phyloP scores from a whole-genome alignment of 164 flowering plant species.

The Vitis rupestris region DNA sequence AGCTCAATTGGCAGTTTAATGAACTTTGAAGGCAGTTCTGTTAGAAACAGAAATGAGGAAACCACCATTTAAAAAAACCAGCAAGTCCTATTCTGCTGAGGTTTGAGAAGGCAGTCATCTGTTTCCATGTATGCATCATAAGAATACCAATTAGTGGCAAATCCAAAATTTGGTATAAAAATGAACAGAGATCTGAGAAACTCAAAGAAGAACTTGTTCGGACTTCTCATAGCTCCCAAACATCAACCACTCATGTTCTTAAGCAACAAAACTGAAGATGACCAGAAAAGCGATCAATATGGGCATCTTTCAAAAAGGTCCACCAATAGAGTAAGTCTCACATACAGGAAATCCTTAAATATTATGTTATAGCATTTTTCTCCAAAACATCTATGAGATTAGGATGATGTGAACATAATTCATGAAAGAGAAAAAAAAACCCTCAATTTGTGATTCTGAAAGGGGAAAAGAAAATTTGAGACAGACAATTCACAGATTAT shows the following conservation, averaged over 20 bases:
- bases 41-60: slow-evolving; percentile 75
- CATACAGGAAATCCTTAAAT: background rate
- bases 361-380: too few species aligned
- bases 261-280: background rate
- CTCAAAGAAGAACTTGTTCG: background rate
- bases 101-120: slow-evolving; percentile 30
- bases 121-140: background rate
- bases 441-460: background rate
- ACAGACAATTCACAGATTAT: background rate
- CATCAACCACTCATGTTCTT: background rate
- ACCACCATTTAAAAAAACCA: slow-evolving; percentile 13
- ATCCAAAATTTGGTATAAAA: background rate
- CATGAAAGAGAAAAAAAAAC: background rate
- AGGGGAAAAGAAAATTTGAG: background rate
- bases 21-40: slow-evolving; percentile 60
- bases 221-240: too few species aligned
- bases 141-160: too few species aligned
- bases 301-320: background rate
- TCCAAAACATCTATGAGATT: background rate
- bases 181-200: background rate
- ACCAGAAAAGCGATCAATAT: background rate
- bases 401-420: background rate
- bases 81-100: slow-evolving; percentile 68
- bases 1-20: slow-evolving; percentile 64
- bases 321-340: background rate